A percentile compares a stretch with the other conserved stretches of the same genome.
Conservation (phyloP, 371 early-diverging fungal species). For the Mortierella sp. region DNA sequence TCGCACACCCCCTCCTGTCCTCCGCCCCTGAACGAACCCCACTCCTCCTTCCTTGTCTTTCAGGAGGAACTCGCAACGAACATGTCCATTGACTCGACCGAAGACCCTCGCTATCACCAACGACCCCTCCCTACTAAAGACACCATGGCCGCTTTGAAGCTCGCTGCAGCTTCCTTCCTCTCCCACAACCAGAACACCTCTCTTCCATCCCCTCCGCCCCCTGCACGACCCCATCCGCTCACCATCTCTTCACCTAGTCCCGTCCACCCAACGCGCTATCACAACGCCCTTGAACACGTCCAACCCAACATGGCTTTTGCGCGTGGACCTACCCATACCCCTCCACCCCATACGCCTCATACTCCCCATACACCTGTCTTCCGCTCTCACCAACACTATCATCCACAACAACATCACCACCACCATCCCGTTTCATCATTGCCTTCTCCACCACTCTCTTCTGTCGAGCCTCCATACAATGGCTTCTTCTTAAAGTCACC, state of each 20-base stretch:
- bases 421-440: slow-evolving; percentile 23
- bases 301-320: slow-evolving; percentile 5
- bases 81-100: too few relatives aligned
- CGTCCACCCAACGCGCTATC: slow-evolving; percentile 4
- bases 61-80: too few relatives aligned
- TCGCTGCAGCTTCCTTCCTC: slow-evolving; percentile 18
- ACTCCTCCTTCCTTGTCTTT: too few relatives aligned
- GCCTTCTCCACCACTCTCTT: slow-evolving; percentile 42
- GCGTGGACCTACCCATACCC: slow-evolving; percentile 15
- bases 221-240: slow-evolving; percentile 15
- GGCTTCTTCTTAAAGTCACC: slow-evolving; percentile 35
- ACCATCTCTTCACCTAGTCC: slow-evolving; percentile 20
- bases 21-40: too few relatives aligned
- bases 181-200: slow-evolving; percentile 6
- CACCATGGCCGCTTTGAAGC: slow-evolving; percentile 12
- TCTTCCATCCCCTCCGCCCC: not conserved
- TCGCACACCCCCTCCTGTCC: too few relatives aligned
- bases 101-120: too few relatives aligned
- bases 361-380: slow-evolving; percentile 13
- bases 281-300: slow-evolving; percentile 1
- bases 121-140: not conserved
- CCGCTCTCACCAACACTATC: slow-evolving; percentile 8
- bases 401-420: not conserved
- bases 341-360: slow-evolving; percentile 1
- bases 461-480: slow-evolving; percentile 23